A percentile compares a stretch with the other conserved stretches of the same genome.
Evolutionary conservation across 164 flowering plant genomes (phyloP).

Genomic region (Brasenia schreberi): DNA sequence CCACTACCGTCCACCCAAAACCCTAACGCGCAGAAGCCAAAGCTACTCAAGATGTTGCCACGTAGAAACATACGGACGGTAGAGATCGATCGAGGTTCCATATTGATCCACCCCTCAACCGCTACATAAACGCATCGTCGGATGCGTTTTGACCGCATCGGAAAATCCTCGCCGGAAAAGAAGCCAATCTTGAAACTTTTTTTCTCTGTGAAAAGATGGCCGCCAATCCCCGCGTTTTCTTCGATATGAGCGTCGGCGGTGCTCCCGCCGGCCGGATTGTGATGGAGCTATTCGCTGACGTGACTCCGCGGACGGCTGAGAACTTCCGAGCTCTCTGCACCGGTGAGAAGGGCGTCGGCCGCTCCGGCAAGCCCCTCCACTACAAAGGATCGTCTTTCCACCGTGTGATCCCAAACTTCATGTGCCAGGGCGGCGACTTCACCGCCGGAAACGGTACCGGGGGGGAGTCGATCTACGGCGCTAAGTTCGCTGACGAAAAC

Average conservation of each 20-base stretch:
- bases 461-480: constrained; percentile 29
- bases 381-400: constrained; percentile 28
- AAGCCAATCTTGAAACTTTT: neutral
- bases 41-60: neutral
- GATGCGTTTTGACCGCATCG: neutral
- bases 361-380: constrained; percentile 25
- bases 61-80: neutral
- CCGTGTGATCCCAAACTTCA: constrained; percentile 27
- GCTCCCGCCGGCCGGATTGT: constrained; percentile 22
- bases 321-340: constrained; percentile 54
- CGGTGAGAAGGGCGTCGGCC: constrained; percentile 53
- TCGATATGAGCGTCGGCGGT: constrained; percentile 25
- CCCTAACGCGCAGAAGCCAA: neutral
- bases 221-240: constrained; percentile 27
- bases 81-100: neutral
- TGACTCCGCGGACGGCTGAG: constrained; percentile 24
- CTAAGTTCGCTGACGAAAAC: constrained; percentile 39
- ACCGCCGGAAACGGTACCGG: constrained; percentile 33
- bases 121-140: neutral
- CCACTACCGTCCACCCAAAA: neutral
- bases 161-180: neutral
- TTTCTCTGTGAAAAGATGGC: neutral
- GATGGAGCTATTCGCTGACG: constrained; percentile 28
- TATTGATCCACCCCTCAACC: neutral
- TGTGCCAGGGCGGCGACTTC: constrained; percentile 46